phyloP scores from a whole-genome alignment of 2,329 filamentous ascomycete genomes.

The Fusarium humuli region DNA sequence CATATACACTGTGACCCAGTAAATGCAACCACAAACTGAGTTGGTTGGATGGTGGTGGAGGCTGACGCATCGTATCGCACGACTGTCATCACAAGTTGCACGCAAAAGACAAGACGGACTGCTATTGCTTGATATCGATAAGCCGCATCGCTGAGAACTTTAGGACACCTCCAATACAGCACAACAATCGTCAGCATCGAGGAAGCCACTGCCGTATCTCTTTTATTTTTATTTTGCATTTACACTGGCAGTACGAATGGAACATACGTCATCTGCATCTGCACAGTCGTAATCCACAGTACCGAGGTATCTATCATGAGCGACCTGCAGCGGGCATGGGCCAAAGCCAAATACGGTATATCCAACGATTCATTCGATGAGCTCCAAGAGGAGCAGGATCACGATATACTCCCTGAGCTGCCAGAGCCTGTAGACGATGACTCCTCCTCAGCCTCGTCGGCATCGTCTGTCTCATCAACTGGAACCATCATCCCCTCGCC shows the following conservation, averaged over 20 bases:
- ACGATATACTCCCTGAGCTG: slow-evolving; percentile 60
- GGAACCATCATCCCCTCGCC: slow-evolving; percentile 89
- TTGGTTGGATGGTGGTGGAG: slow-evolving; percentile 24
- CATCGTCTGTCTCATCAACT: slow-evolving; percentile 89
- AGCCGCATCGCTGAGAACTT: slow-evolving; percentile 5
- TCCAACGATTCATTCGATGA: slow-evolving; percentile 63
- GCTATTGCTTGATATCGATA: slow-evolving; percentile 18
- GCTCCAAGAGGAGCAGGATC: slow-evolving; percentile 64
- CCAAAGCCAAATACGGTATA: slow-evolving; percentile 77
- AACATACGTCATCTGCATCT: slow-evolving; percentile 30
- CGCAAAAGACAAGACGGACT: slow-evolving; percentile 17
- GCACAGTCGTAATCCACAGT: not conserved
- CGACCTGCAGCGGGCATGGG: slow-evolving; percentile 82
- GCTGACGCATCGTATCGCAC: slow-evolving; percentile 28
- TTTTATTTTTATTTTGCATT: slow-evolving; percentile 4
- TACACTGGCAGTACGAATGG: slow-evolving; percentile 28
- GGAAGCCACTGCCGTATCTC: not conserved
- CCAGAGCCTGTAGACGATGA: slow-evolving; percentile 66
- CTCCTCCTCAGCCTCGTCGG: slow-evolving; percentile 78
- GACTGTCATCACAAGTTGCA: slow-evolving; percentile 32
- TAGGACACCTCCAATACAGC: not conserved
- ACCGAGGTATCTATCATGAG: slow-evolving; percentile 70
- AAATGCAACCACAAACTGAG: slow-evolving; percentile 14
- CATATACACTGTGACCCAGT: slow-evolving; percentile 35
- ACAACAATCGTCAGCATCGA: slow-evolving; percentile 18